Evolutionary conservation across 352 stramenopile species (phyloP).

Genomic region (Phytophthora idaei): DNA sequence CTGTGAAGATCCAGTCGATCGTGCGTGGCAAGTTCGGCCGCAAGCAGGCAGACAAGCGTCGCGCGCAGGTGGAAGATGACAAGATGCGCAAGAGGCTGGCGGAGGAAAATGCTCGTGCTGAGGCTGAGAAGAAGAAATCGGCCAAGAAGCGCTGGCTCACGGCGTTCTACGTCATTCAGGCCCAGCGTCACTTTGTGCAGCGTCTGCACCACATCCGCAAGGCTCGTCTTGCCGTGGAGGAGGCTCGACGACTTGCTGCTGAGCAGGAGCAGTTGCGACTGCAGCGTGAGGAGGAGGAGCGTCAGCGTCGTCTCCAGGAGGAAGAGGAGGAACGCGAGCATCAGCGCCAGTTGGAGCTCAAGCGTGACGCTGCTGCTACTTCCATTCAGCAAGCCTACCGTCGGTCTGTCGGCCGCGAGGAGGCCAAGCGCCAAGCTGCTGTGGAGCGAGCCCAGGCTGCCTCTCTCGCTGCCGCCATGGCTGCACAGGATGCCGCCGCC

Average conservation of each 20-base stretch:
- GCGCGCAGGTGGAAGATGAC: constrained; percentile 71
- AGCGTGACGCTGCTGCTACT: constrained; percentile 57
- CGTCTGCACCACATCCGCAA: constrained; percentile 86
- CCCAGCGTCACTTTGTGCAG: constrained; percentile 81
- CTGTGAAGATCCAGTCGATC: constrained; percentile 81
- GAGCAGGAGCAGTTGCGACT: constrained; percentile 70
- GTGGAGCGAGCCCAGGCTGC: constrained; percentile 73
- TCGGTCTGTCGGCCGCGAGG: constrained; percentile 63
- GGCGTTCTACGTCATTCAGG: constrained; percentile 68
- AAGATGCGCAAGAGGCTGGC: constrained; percentile 80
- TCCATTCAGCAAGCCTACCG: constrained; percentile 80
- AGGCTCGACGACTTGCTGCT: constrained; percentile 71
- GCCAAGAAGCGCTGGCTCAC: constrained; percentile 83
- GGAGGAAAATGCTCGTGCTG: constrained; percentile 69
- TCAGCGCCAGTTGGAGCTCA: constrained; percentile 61
- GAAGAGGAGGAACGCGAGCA: constrained; percentile 72
- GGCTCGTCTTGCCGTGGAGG: constrained; percentile 75
- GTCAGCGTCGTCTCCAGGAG: constrained; percentile 55
- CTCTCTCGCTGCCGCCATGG: constrained; percentile 72
- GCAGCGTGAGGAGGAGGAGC: constrained; percentile 75
- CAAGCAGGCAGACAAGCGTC: constrained; percentile 70
- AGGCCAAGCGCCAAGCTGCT: constrained; percentile 70
- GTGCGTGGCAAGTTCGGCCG: constrained; percentile 84
- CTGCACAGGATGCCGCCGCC: constrained; percentile 76
- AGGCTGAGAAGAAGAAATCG: constrained; percentile 74